These are phyloP conservation scores for Eucalyptus paniculata DNA, from an alignment of 345 rosid genomes.

Conservation along the genomic window DNA sequence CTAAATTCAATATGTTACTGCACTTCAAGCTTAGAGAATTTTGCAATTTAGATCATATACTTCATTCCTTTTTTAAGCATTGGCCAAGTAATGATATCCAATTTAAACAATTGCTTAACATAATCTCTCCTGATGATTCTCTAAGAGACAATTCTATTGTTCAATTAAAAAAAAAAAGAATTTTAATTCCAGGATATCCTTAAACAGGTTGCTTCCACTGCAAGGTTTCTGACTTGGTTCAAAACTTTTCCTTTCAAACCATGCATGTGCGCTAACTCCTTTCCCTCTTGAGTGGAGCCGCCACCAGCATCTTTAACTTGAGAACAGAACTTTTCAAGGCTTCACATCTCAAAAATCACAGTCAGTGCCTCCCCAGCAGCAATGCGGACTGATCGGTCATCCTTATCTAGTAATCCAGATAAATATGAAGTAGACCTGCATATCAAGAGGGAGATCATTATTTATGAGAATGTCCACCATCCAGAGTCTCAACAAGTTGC, in stretches of 20 bases:
- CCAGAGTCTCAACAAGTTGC: not conserved
- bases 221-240: constrained; percentile 60
- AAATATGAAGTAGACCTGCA: constrained; percentile 69
- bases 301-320: constrained; percentile 22
- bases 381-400: constrained; percentile 80
- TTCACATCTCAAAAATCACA: constrained; percentile 62
- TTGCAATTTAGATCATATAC: no score
- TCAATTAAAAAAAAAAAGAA: no score
- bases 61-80: no score
- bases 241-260: constrained; percentile 57
- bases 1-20: no score
- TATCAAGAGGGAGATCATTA: not conserved
- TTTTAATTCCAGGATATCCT: no score
- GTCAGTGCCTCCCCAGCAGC: constrained; percentile 95
- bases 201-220: constrained; percentile 42
- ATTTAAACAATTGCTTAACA: no score
- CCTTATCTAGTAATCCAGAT: constrained; percentile 63
- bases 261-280: constrained; percentile 31
- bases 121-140: no score
- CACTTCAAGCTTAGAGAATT: no score
- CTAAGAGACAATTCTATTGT: no score
- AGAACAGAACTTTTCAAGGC: constrained; percentile 53
- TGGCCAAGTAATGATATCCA: no score
- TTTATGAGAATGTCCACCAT: not conserved
- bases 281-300: constrained; percentile 28